These are phyloP conservation scores for Orobanche coerulescens DNA, from an alignment of 257 asterid genomes.

Conservation along the genomic window DNA sequence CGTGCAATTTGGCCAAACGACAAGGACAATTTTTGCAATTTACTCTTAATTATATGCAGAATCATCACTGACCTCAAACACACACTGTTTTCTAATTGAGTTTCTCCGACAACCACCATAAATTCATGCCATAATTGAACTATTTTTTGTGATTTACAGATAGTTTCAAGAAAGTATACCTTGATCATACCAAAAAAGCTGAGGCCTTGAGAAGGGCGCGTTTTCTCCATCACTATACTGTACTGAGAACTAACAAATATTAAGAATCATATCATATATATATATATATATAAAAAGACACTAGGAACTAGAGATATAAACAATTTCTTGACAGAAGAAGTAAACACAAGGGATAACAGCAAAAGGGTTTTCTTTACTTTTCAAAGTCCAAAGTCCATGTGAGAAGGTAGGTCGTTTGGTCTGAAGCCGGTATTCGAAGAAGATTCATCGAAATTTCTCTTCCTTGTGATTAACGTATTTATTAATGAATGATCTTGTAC, in stretches of 20 bases:
- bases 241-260: conserved; percentile 1
- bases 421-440: conserved; percentile 26
- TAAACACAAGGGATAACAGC: background rate
- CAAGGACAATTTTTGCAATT: no score
- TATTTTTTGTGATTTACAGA: background rate
- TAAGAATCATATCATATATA: no score
- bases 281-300: conserved; percentile 7
- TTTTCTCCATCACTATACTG: conserved; percentile 32
- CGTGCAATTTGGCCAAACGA: background rate
- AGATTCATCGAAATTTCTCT: conserved; percentile 31
- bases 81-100: no score
- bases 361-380: background rate
- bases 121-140: background rate
- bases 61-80: no score
- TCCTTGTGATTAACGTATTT: no score
- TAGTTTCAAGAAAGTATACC: conserved; percentile 27
- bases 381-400: conserved; percentile 24
- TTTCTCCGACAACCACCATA: no score
- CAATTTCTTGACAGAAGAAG: conserved; percentile 3
- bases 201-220: conserved; percentile 29
- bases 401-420: conserved; percentile 20
- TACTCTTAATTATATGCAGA: no score
- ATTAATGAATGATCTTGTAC: no score
- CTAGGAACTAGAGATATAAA: background rate
- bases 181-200: conserved; percentile 33